Percentiles rank a stretch among this genome's conserved stretches.
Conservation (phyloP, 1,284 basidiomycete species). For the Ustilago bromivora region DNA sequence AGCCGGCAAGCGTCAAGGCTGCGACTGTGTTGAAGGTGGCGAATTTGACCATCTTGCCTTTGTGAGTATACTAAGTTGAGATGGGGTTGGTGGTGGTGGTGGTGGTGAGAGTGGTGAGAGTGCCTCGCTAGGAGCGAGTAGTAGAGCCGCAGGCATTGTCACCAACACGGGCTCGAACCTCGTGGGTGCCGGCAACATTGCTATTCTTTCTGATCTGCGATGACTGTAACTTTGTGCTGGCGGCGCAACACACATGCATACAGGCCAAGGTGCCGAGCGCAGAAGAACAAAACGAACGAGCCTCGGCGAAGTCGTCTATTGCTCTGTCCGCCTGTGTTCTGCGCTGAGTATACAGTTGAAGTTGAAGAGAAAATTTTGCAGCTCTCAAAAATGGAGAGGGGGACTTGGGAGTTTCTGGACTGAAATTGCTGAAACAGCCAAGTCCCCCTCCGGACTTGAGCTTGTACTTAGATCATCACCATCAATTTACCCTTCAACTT, state of each 20-base stretch:
- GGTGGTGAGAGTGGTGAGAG: background rate
- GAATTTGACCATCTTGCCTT: constrained; percentile 31
- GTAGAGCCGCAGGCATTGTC: background rate
- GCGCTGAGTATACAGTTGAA: no score
- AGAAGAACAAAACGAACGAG: background rate
- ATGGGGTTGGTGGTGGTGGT: background rate
- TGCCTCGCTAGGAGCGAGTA: background rate
- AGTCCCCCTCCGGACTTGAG: no score
- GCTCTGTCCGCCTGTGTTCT: background rate
- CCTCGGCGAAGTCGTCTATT: background rate
- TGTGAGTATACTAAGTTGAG: constrained; percentile 8
- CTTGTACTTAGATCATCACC: no score
- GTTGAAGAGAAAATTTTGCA: no score
- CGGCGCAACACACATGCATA: background rate
- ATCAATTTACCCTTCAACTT: no score
- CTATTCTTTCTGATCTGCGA: background rate
- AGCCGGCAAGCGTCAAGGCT: constrained; percentile 31
- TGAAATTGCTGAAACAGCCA: no score
- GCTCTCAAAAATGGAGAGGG: no score
- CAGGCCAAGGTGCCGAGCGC: background rate
- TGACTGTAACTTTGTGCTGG: background rate
- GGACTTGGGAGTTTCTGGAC: no score
- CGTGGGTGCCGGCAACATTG: background rate
- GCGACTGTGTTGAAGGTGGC: constrained; percentile 15
- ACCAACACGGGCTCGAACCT: background rate